These are phyloP conservation scores for Fusarium sp. DNA, from an alignment of 2,329 filamentous ascomycete genomes.

Conservation along the genomic window DNA sequence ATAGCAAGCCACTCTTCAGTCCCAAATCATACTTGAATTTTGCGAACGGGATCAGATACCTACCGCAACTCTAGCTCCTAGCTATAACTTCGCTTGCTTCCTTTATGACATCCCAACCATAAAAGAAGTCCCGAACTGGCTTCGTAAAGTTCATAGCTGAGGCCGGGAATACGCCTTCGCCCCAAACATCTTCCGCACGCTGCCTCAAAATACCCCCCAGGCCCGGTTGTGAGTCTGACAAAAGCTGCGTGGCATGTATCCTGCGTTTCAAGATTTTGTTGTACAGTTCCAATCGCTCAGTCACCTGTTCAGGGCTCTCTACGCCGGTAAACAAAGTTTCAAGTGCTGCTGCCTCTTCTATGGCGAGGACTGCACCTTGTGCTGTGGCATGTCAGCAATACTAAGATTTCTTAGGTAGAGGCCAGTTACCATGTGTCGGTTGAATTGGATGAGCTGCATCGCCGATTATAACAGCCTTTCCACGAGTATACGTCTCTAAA, in stretches of 20 bases:
- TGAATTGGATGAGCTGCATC: conserved; percentile 14
- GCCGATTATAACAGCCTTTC: neutral
- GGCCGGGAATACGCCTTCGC: neutral
- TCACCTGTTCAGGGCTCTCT: accelerated
- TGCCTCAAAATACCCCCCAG: neutral
- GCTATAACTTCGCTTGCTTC: neutral
- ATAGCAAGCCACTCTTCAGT: too few species aligned
- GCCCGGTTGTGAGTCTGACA: neutral
- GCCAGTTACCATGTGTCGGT: neutral
- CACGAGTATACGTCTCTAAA: neutral
- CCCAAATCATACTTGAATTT: too few species aligned
- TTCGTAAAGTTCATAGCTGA: conserved; percentile 2
- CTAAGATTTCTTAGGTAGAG: neutral
- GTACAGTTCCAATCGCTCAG: accelerated
- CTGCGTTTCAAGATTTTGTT: neutral
- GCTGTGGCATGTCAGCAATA: neutral
- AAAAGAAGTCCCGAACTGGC: neutral
- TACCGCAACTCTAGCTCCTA: neutral
- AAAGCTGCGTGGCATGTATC: neutral
- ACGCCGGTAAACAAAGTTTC: neutral
- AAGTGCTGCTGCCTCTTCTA: neutral
- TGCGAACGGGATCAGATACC: too few species aligned
- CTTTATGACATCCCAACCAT: neutral
- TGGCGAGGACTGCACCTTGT: neutral
- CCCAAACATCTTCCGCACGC: conserved; percentile 1